Base-by-base conservation (phyloP, 441 rosid genomes). In the Corymbia citriodora region DNA sequence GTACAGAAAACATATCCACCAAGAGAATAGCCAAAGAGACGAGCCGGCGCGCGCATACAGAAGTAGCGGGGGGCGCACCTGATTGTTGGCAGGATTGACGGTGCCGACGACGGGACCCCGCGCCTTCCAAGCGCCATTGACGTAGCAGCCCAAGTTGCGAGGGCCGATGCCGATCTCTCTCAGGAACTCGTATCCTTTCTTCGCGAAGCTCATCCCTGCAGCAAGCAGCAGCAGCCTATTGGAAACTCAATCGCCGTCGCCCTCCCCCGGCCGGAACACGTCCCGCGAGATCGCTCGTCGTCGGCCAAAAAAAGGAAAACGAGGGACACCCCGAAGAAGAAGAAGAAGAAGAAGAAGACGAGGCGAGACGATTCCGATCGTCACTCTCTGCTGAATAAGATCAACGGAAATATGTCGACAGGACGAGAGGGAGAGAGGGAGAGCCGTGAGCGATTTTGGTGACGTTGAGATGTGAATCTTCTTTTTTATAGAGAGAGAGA, bases 121-220 rank as follows among this genome's bases (percentile, higher is more conserved):
- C 27, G 95, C 99, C 94, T 94, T 95, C 99, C 98, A 98, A 65
- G 89, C 90, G 87, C 99, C 99, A 92, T 87, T 92, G 74, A 97
- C 96, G 92, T 92, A 96, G 91, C 95, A 94, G 14, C 99, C 99
- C 70, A 93, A 57, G 91, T 96, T 98, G 54, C 94, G 93, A 85
- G 97, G 89, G 87, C 93, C 90, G 89, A 98, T 91, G 11, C 99
- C 98, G 94, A 98, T 94, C 95, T 96, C 99, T 50, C 94, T 94
- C 93, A 98, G 93, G 94, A 96, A 96, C 91, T 94, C 98, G 57
- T 94, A 92, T 91, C 93, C 97, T 90, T 95, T 93, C 93, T 88
- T 94, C 19, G 92, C 91, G 33, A 96, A 98, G 68, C 94, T 95
- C 99, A 98, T 97, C 91, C 92, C 96, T 93, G 90, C 89, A 90